Percentiles rank a stretch among this genome's conserved stretches.
Evolutionary conservation across 2,329 filamentous ascomycete genomes (phyloP).

Genomic region (Colletotrichum magnum): DNA sequence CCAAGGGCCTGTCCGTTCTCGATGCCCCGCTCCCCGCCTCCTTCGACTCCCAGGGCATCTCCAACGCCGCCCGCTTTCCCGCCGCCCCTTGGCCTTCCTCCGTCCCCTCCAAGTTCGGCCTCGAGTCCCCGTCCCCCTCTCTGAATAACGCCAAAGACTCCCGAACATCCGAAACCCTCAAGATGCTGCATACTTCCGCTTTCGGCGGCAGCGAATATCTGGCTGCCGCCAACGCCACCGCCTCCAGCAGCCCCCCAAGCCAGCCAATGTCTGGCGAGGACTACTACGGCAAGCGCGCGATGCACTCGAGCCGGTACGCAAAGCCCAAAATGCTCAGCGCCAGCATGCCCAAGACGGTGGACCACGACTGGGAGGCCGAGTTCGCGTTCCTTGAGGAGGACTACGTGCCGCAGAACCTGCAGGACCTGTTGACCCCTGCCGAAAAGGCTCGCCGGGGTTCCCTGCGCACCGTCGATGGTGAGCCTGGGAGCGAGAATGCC

Average conservation of each 20-base stretch:
- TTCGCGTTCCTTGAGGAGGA: slow-evolving; percentile 89
- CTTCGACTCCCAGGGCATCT: slow-evolving; percentile 96
- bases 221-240: slow-evolving; percentile 53
- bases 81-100: slow-evolving; percentile 90
- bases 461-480: slow-evolving; percentile 67
- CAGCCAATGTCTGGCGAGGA: slow-evolving; percentile 68
- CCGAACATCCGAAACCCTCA: slow-evolving; percentile 74
- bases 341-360: slow-evolving; percentile 76
- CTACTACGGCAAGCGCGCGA: slow-evolving; percentile 78
- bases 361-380: slow-evolving; percentile 74
- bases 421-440: slow-evolving; percentile 76
- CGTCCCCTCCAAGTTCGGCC: slow-evolving; percentile 90
- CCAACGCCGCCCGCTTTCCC: slow-evolving; percentile 86
- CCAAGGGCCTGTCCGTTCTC: slow-evolving; percentile 85
- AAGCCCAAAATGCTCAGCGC: slow-evolving; percentile 79
- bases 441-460: slow-evolving; percentile 77
- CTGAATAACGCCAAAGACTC: slow-evolving; percentile 73
- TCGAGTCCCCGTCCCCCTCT: slow-evolving; percentile 87
- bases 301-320: slow-evolving; percentile 78
- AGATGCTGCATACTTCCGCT: slow-evolving; percentile 75
- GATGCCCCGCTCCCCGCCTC: slow-evolving; percentile 94
- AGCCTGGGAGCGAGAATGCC: slow-evolving; percentile 60
- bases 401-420: slow-evolving; percentile 81
- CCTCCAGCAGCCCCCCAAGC: slow-evolving; percentile 62
- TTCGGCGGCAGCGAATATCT: slow-evolving; percentile 78